Base-by-base conservation (phyloP, 2,329 filamentous ascomycete species). In the Sporothrix dimorphospora region DNA sequence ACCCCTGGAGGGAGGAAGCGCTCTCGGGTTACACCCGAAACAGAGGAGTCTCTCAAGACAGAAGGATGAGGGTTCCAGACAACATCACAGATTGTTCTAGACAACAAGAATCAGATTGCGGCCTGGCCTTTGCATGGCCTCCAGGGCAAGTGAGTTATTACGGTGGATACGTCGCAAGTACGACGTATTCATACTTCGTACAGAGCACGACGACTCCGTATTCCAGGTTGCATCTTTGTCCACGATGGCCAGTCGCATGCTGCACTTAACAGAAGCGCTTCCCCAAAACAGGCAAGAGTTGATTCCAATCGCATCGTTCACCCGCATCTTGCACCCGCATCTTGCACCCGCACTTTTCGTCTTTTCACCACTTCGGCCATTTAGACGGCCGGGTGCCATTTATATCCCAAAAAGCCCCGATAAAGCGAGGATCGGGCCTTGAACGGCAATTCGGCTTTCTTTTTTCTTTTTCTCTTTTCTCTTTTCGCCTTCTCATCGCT, bases 11-110 rank as follows among this genome's bases (percentile, higher is more conserved):
- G 34, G 40, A 19, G 16, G 57, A 14, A 40, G 30, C 19, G 16
- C 19, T 40, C n/a, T 42, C 57, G 57, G 57, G 57, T 63, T 21
- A 40, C 57, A 63, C 57, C 34, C 57, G 34, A 61, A 61, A 61
- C 57, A 42, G 57, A 42, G 19, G n/a, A 24, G 12, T 40, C 57
- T 34, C 30, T 34, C 30, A 34, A 34, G 3, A 34, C 30, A 42
- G 34, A 63, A 63, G 19, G 34, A 42, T 24, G n/a, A 40, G 34
- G 3, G 30, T 61, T 61, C 19, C 40, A 38, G 55, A 59, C 14
- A 61, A 19, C 1, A 53, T 24, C 45, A 14, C 57, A 24, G 8
- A 42, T 21, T 61, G 34, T 61, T 61, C 57, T 40, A 61, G 34
- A 40, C 57, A 40, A 40, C n/a, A 61, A 19, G 34, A 14, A 61